Base-by-base conservation (phyloP, 148 eudicot genomes). In the Rhododendron griersonianum region DNA sequence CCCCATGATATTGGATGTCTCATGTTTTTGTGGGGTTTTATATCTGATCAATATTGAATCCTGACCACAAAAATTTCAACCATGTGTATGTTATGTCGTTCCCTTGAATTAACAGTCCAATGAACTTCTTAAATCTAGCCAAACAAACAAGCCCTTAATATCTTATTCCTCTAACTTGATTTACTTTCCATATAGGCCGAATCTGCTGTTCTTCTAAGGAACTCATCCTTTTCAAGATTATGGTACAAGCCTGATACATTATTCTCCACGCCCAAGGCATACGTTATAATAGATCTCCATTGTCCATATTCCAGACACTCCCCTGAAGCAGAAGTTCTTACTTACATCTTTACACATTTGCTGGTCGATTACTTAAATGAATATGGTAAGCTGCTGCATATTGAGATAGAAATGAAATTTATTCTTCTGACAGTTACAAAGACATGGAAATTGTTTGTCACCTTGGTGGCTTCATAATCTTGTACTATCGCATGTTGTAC, bases 341-440 rank as follows among this genome's bases (percentile, higher is more conserved):
- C 98, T 73, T 93, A 93, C 47, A 93, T 97, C 73, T 97, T 93
- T 86, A 92, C 96, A 1, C 92, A 93, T 85, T 76, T 97, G 88
- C 87, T 97, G 88, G 93, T 85, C 90, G 99, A 97, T 90, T 95
- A 95, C 93, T 89, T 97, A 91, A 97, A 97, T 95, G 99, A 97
- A 91, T 97, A 95, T 93, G 99, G 99, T 97, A 91, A 82, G 94
- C 51, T 79, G 25, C 28, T 61, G 15, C 44, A 80, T 77, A 73
- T 55, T 11, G 10, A 69, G 37, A 69, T 69, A 25, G 35, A 28
- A 69, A 69, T 69, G 14, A 11, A 25, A 69, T 13, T 69, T 69
- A 25, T 28, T 69, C 37, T 69, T 11, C 37, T 11, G 75, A 69
- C 33, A 28, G 75, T 61, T 61, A 2, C 25, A 28, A 28, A 1